phyloP scores from a whole-genome alignment of 1,284 basidiomycete species.

The Malassezia dermatis region DNA sequence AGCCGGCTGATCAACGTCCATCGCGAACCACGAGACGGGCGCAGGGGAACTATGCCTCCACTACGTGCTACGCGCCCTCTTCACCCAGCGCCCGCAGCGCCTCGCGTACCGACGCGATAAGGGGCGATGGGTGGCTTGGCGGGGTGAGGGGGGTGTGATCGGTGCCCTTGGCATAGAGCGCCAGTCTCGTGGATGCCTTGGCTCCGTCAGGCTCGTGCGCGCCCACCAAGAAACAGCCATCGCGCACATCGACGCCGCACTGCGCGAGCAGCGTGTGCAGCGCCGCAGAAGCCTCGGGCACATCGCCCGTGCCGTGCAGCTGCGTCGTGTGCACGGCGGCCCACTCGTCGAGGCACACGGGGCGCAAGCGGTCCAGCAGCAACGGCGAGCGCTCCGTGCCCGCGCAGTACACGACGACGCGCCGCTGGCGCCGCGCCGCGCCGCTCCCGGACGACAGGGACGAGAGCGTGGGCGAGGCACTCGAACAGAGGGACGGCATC shows the following conservation, averaged over 20 bases:
- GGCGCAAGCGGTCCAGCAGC: background rate
- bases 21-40: conserved; percentile 1
- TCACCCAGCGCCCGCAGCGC: background rate
- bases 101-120: background rate
- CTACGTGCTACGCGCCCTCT: background rate
- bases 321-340: background rate
- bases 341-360: conserved; percentile 9
- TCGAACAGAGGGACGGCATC: conserved; percentile 13
- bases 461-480: conserved; percentile 10
- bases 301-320: background rate
- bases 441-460: conserved; percentile 5
- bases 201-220: background rate
- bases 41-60: background rate
- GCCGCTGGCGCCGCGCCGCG: conserved; percentile 2
- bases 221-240: conserved; percentile 4
- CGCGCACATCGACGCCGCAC: background rate
- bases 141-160: no score
- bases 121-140: background rate
- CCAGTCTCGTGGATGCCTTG: background rate
- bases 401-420: conserved; percentile 6
- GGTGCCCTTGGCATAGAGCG: conserved; percentile 1
- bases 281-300: background rate
- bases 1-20: conserved; percentile 18
- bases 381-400: background rate
- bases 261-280: background rate